phyloP scores from a whole-genome alignment of 306 rosid genomes.

The Cotoneaster glaucophyllus region DNA sequence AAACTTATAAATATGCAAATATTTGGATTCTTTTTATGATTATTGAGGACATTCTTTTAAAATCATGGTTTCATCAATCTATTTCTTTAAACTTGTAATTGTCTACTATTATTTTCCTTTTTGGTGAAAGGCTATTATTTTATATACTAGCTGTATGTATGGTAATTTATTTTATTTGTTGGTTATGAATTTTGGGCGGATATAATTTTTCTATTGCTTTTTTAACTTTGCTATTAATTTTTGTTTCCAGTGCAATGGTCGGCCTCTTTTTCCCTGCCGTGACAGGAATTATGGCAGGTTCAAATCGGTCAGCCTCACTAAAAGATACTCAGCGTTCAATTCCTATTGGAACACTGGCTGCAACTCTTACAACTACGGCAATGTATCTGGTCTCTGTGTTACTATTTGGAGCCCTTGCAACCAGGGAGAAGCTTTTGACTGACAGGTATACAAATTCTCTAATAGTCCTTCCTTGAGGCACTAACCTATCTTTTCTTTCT shows the following conservation, averaged over 20 bases:
- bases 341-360: conserved; percentile 90
- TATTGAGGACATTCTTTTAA: neutral
- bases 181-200: neutral
- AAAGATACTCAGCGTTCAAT: conserved; percentile 96
- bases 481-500: neutral
- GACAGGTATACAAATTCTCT: conserved; percentile 52
- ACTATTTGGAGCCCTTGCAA: conserved; percentile 82
- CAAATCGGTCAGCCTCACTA: conserved; percentile 91
- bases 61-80: neutral
- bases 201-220: conserved; percentile 5
- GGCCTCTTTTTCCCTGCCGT: conserved; percentile 99
- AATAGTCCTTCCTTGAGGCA: neutral
- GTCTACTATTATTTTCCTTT: neutral
- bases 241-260: conserved; percentile 77
- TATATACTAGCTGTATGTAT: neutral
- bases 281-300: conserved; percentile 99
- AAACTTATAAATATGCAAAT: neutral
- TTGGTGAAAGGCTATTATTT: neutral
- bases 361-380: conserved; percentile 68
- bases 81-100: neutral
- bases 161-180: neutral
- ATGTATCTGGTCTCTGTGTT: conserved; percentile 79
- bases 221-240: conserved; percentile 17
- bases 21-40: neutral
- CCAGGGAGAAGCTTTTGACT: conserved; percentile 71